Evolutionary conservation across 345 rosid species (phyloP).

Genomic region (Combretum micranthum): DNA sequence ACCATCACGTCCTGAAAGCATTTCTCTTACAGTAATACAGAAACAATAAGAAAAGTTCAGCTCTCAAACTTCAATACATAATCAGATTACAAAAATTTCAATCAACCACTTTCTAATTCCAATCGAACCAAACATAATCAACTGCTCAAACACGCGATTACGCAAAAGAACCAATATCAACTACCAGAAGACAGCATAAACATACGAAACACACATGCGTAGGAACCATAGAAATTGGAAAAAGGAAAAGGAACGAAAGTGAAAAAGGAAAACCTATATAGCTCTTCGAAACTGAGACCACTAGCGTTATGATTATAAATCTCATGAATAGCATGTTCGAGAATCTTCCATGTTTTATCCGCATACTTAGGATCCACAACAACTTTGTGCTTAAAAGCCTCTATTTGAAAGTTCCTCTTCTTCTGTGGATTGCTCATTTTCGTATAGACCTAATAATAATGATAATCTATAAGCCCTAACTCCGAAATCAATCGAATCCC

Average conservation of each 20-base stretch:
- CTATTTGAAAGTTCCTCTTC: conserved; percentile 96
- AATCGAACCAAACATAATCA: too few species aligned
- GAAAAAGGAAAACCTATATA: conserved; percentile 52
- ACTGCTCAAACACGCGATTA: too few species aligned
- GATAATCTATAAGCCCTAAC: not conserved
- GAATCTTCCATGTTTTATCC: conserved; percentile 95
- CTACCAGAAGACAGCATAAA: not conserved
- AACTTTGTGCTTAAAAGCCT: conserved; percentile 96
- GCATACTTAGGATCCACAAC: conserved; percentile 98
- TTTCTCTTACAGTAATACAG: too few species aligned
- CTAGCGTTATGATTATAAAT: conserved; percentile 99
- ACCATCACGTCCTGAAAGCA: too few species aligned
- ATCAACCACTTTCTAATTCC: too few species aligned
- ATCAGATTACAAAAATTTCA: too few species aligned
- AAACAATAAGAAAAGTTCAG: too few species aligned
- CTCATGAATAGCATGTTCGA: conserved; percentile 96
- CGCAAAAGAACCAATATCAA: too few species aligned
- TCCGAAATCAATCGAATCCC: too few species aligned
- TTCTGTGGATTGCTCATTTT: conserved; percentile 83
- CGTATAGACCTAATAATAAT: not conserved
- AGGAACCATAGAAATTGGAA: not conserved
- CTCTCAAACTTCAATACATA: too few species aligned
- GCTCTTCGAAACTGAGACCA: conserved; percentile 97
- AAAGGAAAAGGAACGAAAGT: not conserved
- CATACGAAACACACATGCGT: too few species aligned